phyloP scores from a whole-genome alignment of 345 rosid genomes.

The Citrus medica region DNA sequence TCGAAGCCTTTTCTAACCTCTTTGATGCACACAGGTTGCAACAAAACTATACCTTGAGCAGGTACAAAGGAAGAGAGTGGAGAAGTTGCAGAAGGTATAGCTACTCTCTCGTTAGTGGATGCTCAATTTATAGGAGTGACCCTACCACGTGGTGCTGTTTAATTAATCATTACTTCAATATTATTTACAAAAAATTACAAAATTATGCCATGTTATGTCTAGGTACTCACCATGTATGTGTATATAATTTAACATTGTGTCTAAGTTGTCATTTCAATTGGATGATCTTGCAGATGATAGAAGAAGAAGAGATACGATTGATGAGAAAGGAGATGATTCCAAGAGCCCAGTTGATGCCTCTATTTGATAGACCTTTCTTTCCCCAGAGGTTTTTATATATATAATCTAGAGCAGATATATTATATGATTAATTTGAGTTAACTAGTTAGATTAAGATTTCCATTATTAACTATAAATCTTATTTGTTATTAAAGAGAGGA shows the following conservation, averaged over 20 bases:
- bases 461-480: not conserved
- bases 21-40: conserved; percentile 48
- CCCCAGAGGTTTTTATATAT: conserved; percentile 27
- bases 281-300: conserved; percentile 49
- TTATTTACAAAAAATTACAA: too few relatives aligned
- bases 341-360: conserved; percentile 84
- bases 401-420: too few relatives aligned
- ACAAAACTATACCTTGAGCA: conserved; percentile 60
- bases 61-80: conserved; percentile 53
- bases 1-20: not conserved
- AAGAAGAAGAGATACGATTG: conserved; percentile 67
- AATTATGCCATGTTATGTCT: too few relatives aligned
- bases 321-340: conserved; percentile 87
- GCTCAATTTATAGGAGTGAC: too few relatives aligned
- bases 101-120: too few relatives aligned
- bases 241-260: not conserved
- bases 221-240: not conserved
- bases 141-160: too few relatives aligned
- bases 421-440: too few relatives aligned
- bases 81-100: conserved; percentile 60
- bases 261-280: not conserved
- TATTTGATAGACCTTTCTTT: conserved; percentile 67
- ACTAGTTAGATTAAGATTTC: too few relatives aligned
- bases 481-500: too few relatives aligned
- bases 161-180: too few relatives aligned